Base-by-base conservation (phyloP, 139 green algal genomes). In the Asterochloris sp. region DNA sequence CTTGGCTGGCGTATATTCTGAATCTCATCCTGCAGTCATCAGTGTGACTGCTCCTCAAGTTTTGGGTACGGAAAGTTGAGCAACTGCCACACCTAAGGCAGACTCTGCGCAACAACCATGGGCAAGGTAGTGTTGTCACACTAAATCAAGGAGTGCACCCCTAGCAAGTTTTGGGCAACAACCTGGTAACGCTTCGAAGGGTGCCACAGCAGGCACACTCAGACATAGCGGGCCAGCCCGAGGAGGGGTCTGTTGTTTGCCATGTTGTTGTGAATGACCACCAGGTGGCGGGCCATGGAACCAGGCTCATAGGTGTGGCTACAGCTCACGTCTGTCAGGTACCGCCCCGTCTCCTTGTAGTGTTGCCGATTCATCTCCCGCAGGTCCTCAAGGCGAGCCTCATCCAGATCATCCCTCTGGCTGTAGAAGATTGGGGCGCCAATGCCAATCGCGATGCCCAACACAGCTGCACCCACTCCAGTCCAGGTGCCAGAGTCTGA, bases 351-450 rank as follows among this genome's bases (percentile, higher is more conserved):
- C 75, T 91, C 85, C 73, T 93, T 84, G 78, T 88, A 97, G 9
- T 86, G 95, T 15, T 93, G 88, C 27, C 93, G 80, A 88, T 97
- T 97, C 17, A 97, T 82, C 26, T 92, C 89, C 0, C 94, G 87
- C 16, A 97, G 81, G 86, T 97, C 92, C 81, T 96, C 90, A n/a
- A 97, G 84, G 1, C 89, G 85, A 79, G 94, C 68, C 84, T 97
- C 92, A 54, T 97, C 94, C 29, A 83, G 79, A 29, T 95, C 87
- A 69, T 92, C 91, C 61, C 92, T 87, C 75, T 86, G 92, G 78
- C 92, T 93, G 83, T 96, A 97, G 84, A 94, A 97, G 12, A 93
- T 69, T 10, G 93, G 94, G 0, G 87, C 91, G 10, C 93, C 93
- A 27, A 92, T 90, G 64, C 90, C 91, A 10, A 94, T 27, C 0